These are phyloP conservation scores for Plantago coronopus DNA, from an alignment of 305 asterid genomes.

Conservation along the genomic window DNA sequence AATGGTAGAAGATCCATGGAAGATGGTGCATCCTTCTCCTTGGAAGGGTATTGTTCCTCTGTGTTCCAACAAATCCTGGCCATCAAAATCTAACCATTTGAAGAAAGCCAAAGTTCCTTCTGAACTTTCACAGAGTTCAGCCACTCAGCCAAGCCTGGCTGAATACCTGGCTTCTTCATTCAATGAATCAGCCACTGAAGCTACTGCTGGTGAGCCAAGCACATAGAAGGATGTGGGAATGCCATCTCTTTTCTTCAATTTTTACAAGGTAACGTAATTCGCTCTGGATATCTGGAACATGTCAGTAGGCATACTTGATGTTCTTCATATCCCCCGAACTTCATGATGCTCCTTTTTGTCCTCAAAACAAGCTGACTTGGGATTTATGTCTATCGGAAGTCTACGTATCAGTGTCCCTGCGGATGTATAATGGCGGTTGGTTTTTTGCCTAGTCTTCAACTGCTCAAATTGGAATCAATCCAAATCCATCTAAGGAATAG, in stretches of 20 bases:
- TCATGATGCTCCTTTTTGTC: not conserved
- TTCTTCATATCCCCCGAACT: not conserved
- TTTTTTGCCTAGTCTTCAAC: not conserved
- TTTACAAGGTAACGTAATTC: too few relatives aligned
- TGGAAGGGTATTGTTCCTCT: not conserved
- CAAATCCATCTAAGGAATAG: not conserved
- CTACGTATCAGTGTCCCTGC: not conserved
- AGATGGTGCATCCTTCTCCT: not conserved
- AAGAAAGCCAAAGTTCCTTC: slow-evolving; percentile 5
- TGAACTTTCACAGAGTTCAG: not conserved
- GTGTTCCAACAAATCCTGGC: not conserved
- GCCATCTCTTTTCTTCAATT: not conserved
- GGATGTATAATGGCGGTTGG: not conserved
- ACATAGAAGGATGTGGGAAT: not conserved
- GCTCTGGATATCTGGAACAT: too few relatives aligned
- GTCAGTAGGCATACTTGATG: too few relatives aligned
- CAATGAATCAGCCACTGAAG: not conserved
- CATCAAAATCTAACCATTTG: not conserved
- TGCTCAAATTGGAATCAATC: not conserved
- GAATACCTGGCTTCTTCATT: slow-evolving; percentile 10
- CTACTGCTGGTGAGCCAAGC: not conserved
- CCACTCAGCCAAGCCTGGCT: slow-evolving; percentile 7
- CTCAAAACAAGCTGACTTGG: not conserved
- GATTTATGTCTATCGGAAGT: not conserved
- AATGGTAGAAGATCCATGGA: slow-evolving; percentile 15